A percentile compares a stretch with the other conserved stretches of the same genome.
Conservation (phyloP, 176 grass and related monocot species). For the Cenchrus americanus region DNA sequence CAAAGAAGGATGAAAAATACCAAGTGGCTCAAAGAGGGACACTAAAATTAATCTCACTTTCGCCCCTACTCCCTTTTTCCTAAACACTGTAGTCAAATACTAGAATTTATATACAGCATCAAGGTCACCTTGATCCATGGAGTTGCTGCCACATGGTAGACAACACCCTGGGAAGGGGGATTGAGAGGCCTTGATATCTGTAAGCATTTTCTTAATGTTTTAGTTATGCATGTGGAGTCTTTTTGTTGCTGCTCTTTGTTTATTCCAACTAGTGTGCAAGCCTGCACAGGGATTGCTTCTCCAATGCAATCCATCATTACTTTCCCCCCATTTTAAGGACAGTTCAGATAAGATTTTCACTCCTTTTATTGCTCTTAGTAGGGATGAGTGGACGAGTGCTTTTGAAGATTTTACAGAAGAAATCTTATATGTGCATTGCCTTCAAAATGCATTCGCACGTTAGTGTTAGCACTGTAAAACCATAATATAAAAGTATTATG, state of each 20-base stretch:
- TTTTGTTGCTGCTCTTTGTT: constrained; percentile 42
- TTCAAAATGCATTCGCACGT: neutral
- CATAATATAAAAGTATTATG: neutral
- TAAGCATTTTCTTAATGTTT: constrained; percentile 23
- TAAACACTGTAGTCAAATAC: constrained; percentile 28
- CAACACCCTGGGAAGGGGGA: constrained; percentile 44
- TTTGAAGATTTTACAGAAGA: constrained; percentile 1
- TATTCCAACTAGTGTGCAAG: constrained; percentile 40
- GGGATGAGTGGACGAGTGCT: constrained; percentile 10
- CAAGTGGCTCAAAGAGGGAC: constrained; percentile 7
- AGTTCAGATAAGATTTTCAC: constrained; percentile 34
- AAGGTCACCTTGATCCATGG: constrained; percentile 31
- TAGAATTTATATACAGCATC: constrained; percentile 34
- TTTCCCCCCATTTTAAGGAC: constrained; percentile 39
- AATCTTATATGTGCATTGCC: neutral
- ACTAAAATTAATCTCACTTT: neutral
- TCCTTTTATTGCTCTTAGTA: constrained; percentile 24
- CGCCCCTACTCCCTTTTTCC: neutral
- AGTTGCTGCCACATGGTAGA: constrained; percentile 44
- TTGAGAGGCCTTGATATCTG: constrained; percentile 25
- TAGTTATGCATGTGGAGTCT: constrained; percentile 27
- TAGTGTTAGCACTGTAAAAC: neutral
- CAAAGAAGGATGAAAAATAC: neutral
- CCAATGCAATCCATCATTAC: constrained; percentile 48
- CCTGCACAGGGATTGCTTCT: constrained; percentile 43